Percentiles rank a stretch among this genome's conserved stretches.
phyloP scores from a whole-genome alignment of 2,329 filamentous ascomycete species.

The Aspergillus fumigatus region DNA sequence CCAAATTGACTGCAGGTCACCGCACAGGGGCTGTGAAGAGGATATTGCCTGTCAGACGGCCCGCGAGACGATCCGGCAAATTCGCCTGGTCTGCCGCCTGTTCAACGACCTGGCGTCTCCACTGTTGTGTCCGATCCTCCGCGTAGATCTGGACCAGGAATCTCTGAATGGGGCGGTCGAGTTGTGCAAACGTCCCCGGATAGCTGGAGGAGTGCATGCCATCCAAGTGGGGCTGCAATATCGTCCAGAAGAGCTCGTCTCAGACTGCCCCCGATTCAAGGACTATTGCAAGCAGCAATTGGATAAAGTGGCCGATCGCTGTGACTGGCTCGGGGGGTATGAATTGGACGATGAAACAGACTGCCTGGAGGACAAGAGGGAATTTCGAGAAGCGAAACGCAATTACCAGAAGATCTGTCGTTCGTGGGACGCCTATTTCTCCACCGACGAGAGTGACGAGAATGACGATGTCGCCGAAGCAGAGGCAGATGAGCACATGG shows the following conservation, averaged over 20 bases:
- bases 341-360: too few species aligned
- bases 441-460: not conserved
- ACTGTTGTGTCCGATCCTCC: not conserved
- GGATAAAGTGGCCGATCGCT: not conserved
- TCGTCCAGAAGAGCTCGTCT: not conserved
- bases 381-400: too few species aligned
- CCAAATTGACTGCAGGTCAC: not conserved
- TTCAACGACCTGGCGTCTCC: not conserved
- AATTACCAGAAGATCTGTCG: not conserved
- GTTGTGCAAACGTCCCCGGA: not conserved
- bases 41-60: not conserved
- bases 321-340: not conserved
- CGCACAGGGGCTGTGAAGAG: not conserved
- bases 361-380: too few species aligned
- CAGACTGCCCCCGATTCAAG: not conserved
- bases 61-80: not conserved
- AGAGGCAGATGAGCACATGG: not conserved
- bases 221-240: not conserved
- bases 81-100: not conserved
- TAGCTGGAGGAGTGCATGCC: not conserved
- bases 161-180: not conserved
- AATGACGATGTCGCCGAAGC: not conserved
- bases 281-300: not conserved
- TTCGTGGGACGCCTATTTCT: not conserved
- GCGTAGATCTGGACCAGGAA: not conserved